These are phyloP conservation scores for Saccharomyces cerevisiae DNA, from an alignment of 805 yeast species.

Conservation along the genomic window DNA sequence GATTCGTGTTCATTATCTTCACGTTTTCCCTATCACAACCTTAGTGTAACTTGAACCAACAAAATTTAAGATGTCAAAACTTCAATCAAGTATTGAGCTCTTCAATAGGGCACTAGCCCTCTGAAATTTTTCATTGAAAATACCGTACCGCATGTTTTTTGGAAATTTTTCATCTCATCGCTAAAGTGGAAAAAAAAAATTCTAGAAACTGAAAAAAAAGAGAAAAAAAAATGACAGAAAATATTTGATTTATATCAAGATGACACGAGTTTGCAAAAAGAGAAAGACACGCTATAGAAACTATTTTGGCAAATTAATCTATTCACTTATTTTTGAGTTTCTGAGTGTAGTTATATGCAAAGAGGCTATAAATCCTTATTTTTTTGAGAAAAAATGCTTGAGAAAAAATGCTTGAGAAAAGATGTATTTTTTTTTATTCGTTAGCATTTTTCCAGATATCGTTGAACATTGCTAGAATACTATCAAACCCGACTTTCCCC, in stretches of 20 bases:
- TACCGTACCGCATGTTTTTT: not conserved
- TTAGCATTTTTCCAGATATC: not conserved
- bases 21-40: not conserved
- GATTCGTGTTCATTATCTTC: not conserved
- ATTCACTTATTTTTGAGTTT: not conserved
- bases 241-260: not conserved
- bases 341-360: not conserved
- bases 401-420: not conserved
- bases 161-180: not conserved
- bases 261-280: not conserved
- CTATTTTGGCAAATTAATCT: not conserved
- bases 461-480: slow-evolving; percentile 49
- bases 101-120: not conserved
- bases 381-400: not conserved
- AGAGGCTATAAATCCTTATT: not conserved
- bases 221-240: not conserved
- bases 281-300: not conserved
- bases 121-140: not conserved
- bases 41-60: not conserved
- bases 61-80: not conserved
- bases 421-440: not conserved
- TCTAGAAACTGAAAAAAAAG: not conserved
- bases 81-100: not conserved
- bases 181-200: not conserved
- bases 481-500: slow-evolving; percentile 81